Percentiles rank a stretch among this genome's conserved stretches.
Conservation (phyloP, 2,329 filamentous ascomycete genomes). For the Ophiobolus disseminans region DNA sequence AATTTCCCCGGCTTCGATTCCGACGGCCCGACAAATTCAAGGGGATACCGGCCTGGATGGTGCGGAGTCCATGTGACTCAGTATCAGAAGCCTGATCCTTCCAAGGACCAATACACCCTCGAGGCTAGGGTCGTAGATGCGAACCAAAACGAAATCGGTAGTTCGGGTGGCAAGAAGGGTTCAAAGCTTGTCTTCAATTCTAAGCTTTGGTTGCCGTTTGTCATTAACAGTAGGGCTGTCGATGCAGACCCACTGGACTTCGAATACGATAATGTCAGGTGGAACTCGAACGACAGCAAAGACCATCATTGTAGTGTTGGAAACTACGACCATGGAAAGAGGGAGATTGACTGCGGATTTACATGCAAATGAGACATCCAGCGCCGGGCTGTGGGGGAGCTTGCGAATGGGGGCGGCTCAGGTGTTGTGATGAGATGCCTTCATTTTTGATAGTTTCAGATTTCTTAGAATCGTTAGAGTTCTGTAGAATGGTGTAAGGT, state of each 20-base stretch:
- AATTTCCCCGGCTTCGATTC: constrained; percentile 6
- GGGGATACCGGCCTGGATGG: constrained; percentile 9
- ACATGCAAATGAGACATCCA: constrained; percentile 7
- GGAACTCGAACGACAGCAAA: constrained; percentile 14
- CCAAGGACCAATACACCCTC: constrained; percentile 12
- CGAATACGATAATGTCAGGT: constrained; percentile 3
- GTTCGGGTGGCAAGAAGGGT: not conserved
- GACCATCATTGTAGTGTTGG: constrained; percentile 6
- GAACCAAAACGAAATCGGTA: constrained; percentile 13
- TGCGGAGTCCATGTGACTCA: constrained; percentile 14
- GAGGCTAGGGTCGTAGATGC: constrained; percentile 11
- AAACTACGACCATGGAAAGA: constrained; percentile 9
- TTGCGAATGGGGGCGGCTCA: no score
- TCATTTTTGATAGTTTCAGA: no score
- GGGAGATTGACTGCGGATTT: constrained; percentile 14
- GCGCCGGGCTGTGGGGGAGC: no score
- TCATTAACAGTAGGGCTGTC: constrained; percentile 11
- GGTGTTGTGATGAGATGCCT: no score
- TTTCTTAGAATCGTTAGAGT: no score
- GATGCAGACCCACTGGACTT: constrained; percentile 11
- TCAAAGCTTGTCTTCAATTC: constrained; percentile 2
- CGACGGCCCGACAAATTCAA: constrained; percentile 6
- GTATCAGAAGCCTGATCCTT: constrained; percentile 15
- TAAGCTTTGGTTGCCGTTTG: constrained; percentile 11
- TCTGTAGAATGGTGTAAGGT: no score